Base-by-base conservation (phyloP, 208 protist genomes). In the Acanthamoeba castellanii region DNA sequence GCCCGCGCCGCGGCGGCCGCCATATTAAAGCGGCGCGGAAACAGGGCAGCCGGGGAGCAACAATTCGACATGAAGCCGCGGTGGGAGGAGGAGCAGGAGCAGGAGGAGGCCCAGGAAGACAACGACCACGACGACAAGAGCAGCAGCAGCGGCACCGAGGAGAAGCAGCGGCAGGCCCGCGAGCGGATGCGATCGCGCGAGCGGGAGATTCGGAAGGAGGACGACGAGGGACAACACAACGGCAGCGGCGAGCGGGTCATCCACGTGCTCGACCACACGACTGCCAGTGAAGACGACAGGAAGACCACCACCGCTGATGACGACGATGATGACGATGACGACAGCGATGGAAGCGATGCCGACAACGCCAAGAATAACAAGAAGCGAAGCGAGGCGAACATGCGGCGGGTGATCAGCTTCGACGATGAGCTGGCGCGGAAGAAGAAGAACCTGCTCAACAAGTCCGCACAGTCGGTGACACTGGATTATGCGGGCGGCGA, bases 401-500 rank as follows among this genome's bases (percentile, higher is more conserved):
- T 82, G 74, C 74, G 74, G 32, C 74, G 74, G 27, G 74, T 52
- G 37, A 82, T 50, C 4, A 82, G 74, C 74, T 82, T 82, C 42
- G 74, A 82, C 30, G 74, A 82, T 18, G 34, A 82, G 74, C 14
- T 42, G 22, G 20, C 74, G 16, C 32, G 74, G 20, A 82, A 82
- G 74, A 82, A 42, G 74, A 82, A 82, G 37, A n/a, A 82, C 37
- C 3, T 50, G 74, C 74, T 82, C 74, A 7, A 20, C 6, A 42
- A 50, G 74, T 82, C 74, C 2, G n/a, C 22, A 6, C 64, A 72
- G 64, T n/a, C 64, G 2, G 30, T 34, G 0, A 16, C n/a, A 4
- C n/a, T 72, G 6, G 64, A 72, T 0, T 22, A 37, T 20, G 61
- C 13, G n/a, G 32, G 13, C 64, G 64, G 64, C 64, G 18, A 72